Evolutionary conservation across 176 grass and related monocot species (phyloP), one percentile per base, ranked within the genome.

Genomic region (Pharus latifolius): DNA sequence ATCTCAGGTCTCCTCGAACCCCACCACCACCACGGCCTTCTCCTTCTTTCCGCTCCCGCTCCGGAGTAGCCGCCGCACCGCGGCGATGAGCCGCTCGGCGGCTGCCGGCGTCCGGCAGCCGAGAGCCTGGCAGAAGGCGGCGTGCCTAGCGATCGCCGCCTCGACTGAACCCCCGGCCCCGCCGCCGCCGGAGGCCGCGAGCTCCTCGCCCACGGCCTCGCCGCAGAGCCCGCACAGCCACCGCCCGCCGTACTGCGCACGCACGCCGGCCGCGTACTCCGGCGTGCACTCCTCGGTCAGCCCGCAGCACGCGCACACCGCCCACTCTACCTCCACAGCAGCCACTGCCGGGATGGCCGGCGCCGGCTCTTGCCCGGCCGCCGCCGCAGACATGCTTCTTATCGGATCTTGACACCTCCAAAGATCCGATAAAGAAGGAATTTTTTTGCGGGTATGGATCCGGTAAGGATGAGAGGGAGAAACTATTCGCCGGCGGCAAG

Each of bases 161-260:
- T 78, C 83, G 0, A 74, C 42, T 16, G 57, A 19, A 22, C 53
- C 17, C 10, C 73, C 66, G 6, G 13, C 65, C 8, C 48, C 23
- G 5, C 45, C 30, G 33, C n/a, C 12, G 31, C 48, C 51, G 12
- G 8, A 28, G 44, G 74, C 29, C 18, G 70, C 50, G 30, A 90
- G 76, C 65, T 96, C 91, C 58, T 96, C 84, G 45, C 48, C 80
- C 23, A 96, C 91, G 45, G 87, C 87, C 27, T 96, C 91, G 18
- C 59, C 84, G 56, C 91, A 96, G 19, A 96, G 77, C 8, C 91
- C 87, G 78, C 91, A 96, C 13, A 90, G 78, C 91, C 91, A 96
- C 58, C 53, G 56, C 26, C 84, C 84, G 14, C 66, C 79, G 77
- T 72, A 90, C 83, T 38, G 66, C 53, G 54, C 80, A 13, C 87